Evolutionary conservation across 2,329 filamentous ascomycete genomes (phyloP).

Genomic region (Aspergillus sp.): DNA sequence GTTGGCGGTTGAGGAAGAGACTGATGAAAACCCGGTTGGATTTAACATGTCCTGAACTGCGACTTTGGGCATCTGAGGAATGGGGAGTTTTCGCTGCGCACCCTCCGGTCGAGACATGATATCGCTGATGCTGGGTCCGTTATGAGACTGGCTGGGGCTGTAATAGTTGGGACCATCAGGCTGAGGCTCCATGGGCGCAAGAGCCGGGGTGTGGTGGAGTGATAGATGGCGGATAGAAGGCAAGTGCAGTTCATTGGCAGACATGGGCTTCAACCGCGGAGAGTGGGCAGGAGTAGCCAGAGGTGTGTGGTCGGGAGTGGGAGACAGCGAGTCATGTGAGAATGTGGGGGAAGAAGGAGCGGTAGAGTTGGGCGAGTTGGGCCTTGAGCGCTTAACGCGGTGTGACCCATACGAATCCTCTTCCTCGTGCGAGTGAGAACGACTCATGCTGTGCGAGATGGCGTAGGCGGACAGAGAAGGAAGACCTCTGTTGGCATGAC

Average conservation of each 20-base stretch:
- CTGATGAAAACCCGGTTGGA: conserved; percentile 70
- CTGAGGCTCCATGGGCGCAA: conserved; percentile 72
- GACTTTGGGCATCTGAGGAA: conserved; percentile 86
- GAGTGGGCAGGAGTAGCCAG: conserved; percentile 95
- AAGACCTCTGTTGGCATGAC: conserved; percentile 61
- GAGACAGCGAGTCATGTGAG: conserved; percentile 92
- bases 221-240: conserved; percentile 80
- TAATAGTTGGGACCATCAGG: conserved; percentile 64
- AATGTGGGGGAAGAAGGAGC: conserved; percentile 95
- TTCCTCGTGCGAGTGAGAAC: conserved; percentile 80
- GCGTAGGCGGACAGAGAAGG: conserved; percentile 79
- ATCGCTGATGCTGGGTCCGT: conserved; percentile 82
- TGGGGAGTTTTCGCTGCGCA: conserved; percentile 85
- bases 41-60: conserved; percentile 83
- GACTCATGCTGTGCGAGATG: conserved; percentile 81
- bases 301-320: conserved; percentile 98
- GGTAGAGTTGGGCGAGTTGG: conserved; percentile 92
- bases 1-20: conserved; percentile 75
- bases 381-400: conserved; percentile 84
- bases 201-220: conserved; percentile 67
- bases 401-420: conserved; percentile 71
- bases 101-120: conserved; percentile 91
- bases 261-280: conserved; percentile 81
- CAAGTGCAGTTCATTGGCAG: conserved; percentile 73
- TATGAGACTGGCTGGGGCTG: conserved; percentile 59